A percentile compares a stretch with the other conserved stretches of the same genome.
Evolutionary conservation across 352 stramenopile genomes (phyloP).

Genomic region (Globisporangium splendens): DNA sequence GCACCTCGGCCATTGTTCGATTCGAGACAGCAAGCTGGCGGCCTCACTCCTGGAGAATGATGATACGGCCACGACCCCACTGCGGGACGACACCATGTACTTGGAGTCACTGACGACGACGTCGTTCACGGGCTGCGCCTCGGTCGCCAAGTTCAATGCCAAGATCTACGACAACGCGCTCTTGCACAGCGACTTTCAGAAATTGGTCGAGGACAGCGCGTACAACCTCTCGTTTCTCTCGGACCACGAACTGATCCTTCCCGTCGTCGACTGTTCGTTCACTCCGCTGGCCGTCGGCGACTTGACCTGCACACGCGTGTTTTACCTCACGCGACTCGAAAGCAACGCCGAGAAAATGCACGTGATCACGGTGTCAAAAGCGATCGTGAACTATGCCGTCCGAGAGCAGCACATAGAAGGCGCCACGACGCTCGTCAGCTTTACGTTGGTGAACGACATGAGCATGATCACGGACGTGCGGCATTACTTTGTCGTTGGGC

Average conservation of each 20-base stretch:
- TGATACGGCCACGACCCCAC: no score
- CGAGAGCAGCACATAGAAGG: slow-evolving; percentile 13
- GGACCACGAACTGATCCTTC: slow-evolving; percentile 29
- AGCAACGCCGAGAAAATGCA: slow-evolving; percentile 10
- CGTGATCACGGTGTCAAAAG: slow-evolving; percentile 21
- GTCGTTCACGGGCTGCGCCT: no score
- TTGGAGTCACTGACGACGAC: no score
- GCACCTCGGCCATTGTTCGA: no score
- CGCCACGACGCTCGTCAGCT: slow-evolving; percentile 18
- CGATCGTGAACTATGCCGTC: slow-evolving; percentile 25
- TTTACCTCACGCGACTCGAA: slow-evolving; percentile 22
- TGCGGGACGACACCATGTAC: no score
- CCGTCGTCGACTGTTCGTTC: slow-evolving; percentile 41
- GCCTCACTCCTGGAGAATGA: no score
- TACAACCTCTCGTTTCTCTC: slow-evolving; percentile 30
- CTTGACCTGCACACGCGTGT: slow-evolving; percentile 13
- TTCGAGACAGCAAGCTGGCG: no score
- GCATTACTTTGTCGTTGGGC: slow-evolving; percentile 21
- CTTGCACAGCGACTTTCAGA: no score
- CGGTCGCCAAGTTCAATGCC: no score
- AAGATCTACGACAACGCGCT: no score
- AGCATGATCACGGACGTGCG: slow-evolving; percentile 10
- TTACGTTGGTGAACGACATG: slow-evolving; percentile 28
- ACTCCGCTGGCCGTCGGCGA: slow-evolving; percentile 16
- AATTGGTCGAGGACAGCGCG: background rate